Conservation (phyloP, 768 basidiomycete genomes). For the Cystoderma amianthinum region DNA sequence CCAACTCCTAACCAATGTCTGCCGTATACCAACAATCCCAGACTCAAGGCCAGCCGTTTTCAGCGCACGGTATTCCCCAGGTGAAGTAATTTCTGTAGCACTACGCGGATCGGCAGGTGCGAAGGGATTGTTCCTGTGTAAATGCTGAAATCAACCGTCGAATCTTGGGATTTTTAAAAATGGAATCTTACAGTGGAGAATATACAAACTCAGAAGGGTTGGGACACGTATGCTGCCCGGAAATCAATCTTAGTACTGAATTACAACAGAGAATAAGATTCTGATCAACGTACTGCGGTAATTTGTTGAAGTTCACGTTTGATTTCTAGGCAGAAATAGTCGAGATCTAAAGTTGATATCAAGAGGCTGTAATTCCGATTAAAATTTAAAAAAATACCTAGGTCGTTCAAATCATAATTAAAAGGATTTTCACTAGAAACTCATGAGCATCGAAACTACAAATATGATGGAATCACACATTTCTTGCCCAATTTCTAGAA, state of each 20-base stretch:
- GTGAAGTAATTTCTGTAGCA: slow-evolving; percentile 43
- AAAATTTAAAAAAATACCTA: slow-evolving; percentile 33
- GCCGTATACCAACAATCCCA: slow-evolving; percentile 28
- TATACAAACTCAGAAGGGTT: slow-evolving; percentile 47
- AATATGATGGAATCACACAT: slow-evolving; percentile 40
- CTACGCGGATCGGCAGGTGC: slow-evolving; percentile 54
- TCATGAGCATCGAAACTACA: too few species aligned
- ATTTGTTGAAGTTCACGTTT: slow-evolving; percentile 68
- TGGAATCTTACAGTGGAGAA: slow-evolving; percentile 33
- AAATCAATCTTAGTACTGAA: slow-evolving; percentile 1
- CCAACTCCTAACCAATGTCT: slow-evolving; percentile 34
- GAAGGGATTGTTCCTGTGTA: slow-evolving; percentile 57
- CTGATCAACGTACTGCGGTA: slow-evolving; percentile 49
- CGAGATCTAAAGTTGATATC: slow-evolving; percentile 38
- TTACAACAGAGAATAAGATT: too few species aligned
- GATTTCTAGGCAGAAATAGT: slow-evolving; percentile 60
- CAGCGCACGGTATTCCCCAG: slow-evolving; percentile 25
- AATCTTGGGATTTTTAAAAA: neutral
- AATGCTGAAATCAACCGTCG: neutral
- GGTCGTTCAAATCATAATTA: slow-evolving; percentile 62
- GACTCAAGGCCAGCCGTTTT: slow-evolving; percentile 16
- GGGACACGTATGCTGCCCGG: slow-evolving; percentile 43
- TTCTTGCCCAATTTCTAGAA: slow-evolving; percentile 67
- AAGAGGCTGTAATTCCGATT: slow-evolving; percentile 1
- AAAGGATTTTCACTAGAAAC: slow-evolving; percentile 56